phyloP scores from a whole-genome alignment of 768 basidiomycete genomes.

The Calocybe cyanea region DNA sequence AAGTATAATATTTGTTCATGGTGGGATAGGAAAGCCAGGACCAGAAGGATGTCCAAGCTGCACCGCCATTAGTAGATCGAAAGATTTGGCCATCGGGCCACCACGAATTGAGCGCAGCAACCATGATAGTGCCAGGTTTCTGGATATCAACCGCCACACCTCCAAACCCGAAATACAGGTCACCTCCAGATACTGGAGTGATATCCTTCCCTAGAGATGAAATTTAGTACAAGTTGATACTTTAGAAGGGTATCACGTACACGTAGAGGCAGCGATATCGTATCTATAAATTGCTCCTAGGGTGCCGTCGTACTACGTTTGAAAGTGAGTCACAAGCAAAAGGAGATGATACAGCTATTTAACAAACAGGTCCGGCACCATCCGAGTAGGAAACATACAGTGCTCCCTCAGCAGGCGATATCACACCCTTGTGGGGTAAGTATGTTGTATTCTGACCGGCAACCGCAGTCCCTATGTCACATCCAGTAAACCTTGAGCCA shows the following conservation, averaged over 20 bases:
- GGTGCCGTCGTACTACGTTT: conserved; percentile 48
- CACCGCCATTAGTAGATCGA: conserved; percentile 54
- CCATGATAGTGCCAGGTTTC: conserved; percentile 63
- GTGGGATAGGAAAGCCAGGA: conserved; percentile 43
- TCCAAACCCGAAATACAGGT: conserved; percentile 61
- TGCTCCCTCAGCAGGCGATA: conserved; percentile 51
- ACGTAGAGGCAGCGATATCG: conserved; percentile 47
- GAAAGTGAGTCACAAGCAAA: conserved; percentile 1
- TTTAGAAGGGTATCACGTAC: conserved; percentile 21
- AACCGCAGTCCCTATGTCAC: conserved; percentile 46
- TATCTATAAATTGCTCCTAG: conserved; percentile 48
- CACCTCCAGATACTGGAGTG: conserved; percentile 55
- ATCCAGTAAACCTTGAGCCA: not conserved
- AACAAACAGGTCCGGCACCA: conserved; percentile 52
- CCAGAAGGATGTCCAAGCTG: conserved; percentile 60
- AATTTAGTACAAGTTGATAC: not conserved
- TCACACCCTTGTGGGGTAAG: conserved; percentile 64
- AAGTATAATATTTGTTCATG: conserved; percentile 48
- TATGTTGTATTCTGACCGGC: conserved; percentile 54
- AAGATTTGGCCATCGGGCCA: conserved; percentile 67
- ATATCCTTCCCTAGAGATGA: conserved; percentile 48
- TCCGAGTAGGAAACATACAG: conserved; percentile 62
- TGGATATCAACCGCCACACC: conserved; percentile 59
- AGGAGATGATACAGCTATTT: not conserved
- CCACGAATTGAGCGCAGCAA: conserved; percentile 62